A percentile compares a stretch with the other conserved stretches of the same genome.
Evolutionary conservation across 345 rosid species (phyloP).

Genomic region (Rhodamnia argentea): DNA sequence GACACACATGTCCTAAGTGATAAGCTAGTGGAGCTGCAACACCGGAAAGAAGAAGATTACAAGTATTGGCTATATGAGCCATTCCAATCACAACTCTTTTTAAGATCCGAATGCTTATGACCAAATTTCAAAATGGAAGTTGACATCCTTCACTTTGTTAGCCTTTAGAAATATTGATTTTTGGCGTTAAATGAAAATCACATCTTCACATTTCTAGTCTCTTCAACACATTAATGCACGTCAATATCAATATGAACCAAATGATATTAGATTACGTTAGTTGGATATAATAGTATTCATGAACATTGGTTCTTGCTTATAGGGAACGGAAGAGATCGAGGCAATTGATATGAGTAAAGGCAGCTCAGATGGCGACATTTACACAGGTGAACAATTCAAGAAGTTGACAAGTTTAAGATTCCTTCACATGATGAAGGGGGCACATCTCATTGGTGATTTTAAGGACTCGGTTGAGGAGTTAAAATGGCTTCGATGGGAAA

Average conservation of each 20-base stretch:
- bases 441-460: neutral
- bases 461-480: accelerated
- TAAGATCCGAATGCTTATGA: neutral
- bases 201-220: neutral
- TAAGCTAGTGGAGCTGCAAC: neutral
- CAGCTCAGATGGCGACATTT: accelerated
- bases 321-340: neutral
- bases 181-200: neutral
- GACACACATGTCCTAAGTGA: neutral
- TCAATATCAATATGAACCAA: neutral
- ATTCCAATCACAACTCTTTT: neutral
- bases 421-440: accelerated
- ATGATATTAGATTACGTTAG: neutral
- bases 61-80: neutral
- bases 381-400: accelerated
- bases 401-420: accelerated
- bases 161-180: neutral
- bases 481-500: accelerated
- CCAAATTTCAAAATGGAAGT: neutral
- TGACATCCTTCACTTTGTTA: neutral
- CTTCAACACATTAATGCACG: neutral
- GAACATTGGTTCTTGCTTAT: neutral
- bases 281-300: neutral
- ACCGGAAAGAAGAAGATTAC: neutral
- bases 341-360: neutral